These are phyloP conservation scores for Alliaria petiolata DNA, from an alignment of 345 rosid genomes.

Conservation along the genomic window DNA sequence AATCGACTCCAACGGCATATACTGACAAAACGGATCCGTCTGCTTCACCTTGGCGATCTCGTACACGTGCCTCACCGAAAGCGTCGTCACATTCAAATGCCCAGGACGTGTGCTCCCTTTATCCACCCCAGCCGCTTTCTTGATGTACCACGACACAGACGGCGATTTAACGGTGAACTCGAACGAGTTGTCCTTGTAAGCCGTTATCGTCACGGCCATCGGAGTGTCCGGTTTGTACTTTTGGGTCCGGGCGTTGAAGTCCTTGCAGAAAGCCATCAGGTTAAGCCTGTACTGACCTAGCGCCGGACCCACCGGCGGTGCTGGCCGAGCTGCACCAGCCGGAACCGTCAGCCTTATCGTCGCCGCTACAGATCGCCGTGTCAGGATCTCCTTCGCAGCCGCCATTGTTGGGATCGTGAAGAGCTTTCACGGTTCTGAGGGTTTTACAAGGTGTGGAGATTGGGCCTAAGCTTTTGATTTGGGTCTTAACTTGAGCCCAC, in stretches of 20 bases:
- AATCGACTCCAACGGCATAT: constrained; percentile 76
- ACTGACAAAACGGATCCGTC: constrained; percentile 85
- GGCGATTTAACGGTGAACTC: constrained; percentile 90
- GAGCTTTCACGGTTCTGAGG: background rate
- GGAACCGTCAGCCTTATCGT: constrained; percentile 83
- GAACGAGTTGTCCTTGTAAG: constrained; percentile 89
- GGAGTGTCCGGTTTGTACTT: constrained; percentile 92
- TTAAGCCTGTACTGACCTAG: constrained; percentile 89
- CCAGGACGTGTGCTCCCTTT: constrained; percentile 77
- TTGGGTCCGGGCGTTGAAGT: constrained; percentile 93
- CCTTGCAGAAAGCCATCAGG: constrained; percentile 96
- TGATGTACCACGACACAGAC: constrained; percentile 76
- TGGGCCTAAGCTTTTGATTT: background rate
- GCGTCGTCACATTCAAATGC: constrained; percentile 63
- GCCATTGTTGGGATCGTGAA: constrained; percentile 32
- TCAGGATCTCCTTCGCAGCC: constrained; percentile 42
- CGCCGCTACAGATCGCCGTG: constrained; percentile 77
- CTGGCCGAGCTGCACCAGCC: constrained; percentile 73
- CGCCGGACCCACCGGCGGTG: constrained; percentile 81
- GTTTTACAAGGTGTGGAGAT: background rate
- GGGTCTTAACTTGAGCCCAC: background rate
- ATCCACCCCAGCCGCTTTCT: constrained; percentile 85
- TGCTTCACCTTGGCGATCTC: constrained; percentile 97
- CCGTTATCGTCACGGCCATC: constrained; percentile 82
- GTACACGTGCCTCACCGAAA: constrained; percentile 62